Evolutionary conservation across 192 early-diverging fungal species (phyloP).

Genomic region (Dissophora globulifera): DNA sequence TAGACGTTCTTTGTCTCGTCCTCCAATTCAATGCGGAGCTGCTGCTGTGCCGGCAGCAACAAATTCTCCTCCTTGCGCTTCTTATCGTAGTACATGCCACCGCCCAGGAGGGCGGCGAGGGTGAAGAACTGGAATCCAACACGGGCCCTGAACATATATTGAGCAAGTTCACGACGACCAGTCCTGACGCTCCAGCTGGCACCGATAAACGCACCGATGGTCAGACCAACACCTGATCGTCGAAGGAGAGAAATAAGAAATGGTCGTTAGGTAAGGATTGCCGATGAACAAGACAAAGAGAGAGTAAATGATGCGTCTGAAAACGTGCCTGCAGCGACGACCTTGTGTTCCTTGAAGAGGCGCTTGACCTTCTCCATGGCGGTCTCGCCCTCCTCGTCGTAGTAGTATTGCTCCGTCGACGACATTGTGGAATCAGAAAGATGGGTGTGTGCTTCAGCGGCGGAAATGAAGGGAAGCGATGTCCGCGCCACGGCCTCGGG

Average conservation of each 20-base stretch:
- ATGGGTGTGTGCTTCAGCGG: background rate
- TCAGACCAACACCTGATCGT: constrained; percentile 44
- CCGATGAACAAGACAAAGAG: too few species aligned
- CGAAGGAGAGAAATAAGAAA: background rate
- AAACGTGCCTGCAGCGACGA: constrained; percentile 40
- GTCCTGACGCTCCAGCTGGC: constrained; percentile 52
- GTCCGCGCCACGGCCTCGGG: too few species aligned
- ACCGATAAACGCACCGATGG: constrained; percentile 49
- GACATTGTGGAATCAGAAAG: constrained; percentile 14
- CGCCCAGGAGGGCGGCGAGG: constrained; percentile 37
- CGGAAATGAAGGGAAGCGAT: too few species aligned
- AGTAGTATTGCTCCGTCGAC: constrained; percentile 37
- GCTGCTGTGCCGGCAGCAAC: constrained; percentile 23
- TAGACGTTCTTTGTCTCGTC: constrained; percentile 10
- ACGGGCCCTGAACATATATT: constrained; percentile 54
- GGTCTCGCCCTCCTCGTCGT: constrained; percentile 48
- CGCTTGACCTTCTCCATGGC: constrained; percentile 50
- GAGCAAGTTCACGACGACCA: constrained; percentile 51
- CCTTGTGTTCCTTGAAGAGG: constrained; percentile 43
- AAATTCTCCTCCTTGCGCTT: constrained; percentile 51
- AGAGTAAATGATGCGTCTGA: too few species aligned
- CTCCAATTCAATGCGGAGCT: constrained; percentile 3
- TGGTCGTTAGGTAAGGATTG: too few species aligned
- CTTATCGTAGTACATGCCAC: constrained; percentile 47
- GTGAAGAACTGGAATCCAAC: constrained; percentile 53